These are phyloP conservation scores for Pythium brassicae DNA, from an alignment of 352 stramenopile species.

Conservation along the genomic window DNA sequence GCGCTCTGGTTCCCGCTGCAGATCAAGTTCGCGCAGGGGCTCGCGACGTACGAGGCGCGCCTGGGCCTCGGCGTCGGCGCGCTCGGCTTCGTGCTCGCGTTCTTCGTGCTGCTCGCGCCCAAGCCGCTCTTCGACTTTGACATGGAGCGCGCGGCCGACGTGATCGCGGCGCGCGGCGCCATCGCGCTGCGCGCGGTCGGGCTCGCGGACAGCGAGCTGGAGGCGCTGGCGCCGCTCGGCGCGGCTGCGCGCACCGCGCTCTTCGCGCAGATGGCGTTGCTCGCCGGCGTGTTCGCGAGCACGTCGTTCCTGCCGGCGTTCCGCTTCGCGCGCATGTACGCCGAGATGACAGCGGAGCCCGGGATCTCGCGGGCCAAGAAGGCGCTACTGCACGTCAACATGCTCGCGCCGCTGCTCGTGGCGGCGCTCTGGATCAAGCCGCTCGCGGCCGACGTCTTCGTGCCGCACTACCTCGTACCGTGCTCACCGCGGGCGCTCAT, in stretches of 20 bases:
- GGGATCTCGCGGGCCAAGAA: conserved; percentile 27
- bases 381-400: conserved; percentile 64
- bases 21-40: conserved; percentile 62
- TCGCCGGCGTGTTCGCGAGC: conserved; percentile 53
- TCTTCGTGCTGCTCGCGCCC: conserved; percentile 60
- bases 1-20: conserved; percentile 73
- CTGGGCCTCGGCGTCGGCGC: conserved; percentile 50
- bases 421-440: conserved; percentile 52
- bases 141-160: conserved; percentile 38
- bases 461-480: conserved; percentile 39
- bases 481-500: conserved; percentile 36
- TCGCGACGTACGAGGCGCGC: conserved; percentile 53
- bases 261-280: conserved; percentile 30
- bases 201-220: conserved; percentile 56
- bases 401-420: conserved; percentile 56
- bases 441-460: conserved; percentile 40
- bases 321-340: conserved; percentile 77
- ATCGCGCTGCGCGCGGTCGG: conserved; percentile 55
- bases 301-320: conserved; percentile 71
- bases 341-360: conserved; percentile 52
- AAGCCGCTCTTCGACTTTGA: conserved; percentile 65
- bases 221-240: conserved; percentile 31
- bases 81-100: conserved; percentile 49
- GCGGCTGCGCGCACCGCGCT: conserved; percentile 21
- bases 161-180: conserved; percentile 31